Conservation (phyloP, 2,329 filamentous ascomycete genomes). For the Trichoderma atroviride region DNA sequence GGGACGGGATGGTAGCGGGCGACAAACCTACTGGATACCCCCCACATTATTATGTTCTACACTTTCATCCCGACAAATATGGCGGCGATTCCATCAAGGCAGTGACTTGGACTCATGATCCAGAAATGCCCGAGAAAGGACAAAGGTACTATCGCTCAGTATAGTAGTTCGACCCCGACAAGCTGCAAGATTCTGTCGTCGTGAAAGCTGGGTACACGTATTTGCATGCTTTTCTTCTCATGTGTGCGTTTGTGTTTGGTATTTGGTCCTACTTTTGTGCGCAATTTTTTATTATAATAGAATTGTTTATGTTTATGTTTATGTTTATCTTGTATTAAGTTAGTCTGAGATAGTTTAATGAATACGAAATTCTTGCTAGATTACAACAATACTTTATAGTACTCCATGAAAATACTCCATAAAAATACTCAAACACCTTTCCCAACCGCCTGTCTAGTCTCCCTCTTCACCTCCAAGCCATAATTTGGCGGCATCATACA, state of each 20-base stretch:
- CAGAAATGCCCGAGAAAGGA: background rate
- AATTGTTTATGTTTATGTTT: background rate
- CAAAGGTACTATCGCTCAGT: too few species aligned
- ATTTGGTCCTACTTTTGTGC: background rate
- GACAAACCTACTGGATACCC: background rate
- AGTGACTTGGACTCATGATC: background rate
- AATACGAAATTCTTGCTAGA: background rate
- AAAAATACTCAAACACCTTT: background rate
- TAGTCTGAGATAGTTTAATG: background rate
- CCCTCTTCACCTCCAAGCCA: slow-evolving; percentile 49
- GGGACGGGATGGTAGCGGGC: background rate
- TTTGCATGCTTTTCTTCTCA: background rate
- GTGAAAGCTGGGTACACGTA: background rate
- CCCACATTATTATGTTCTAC: background rate
- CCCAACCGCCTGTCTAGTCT: background rate
- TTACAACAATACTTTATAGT: too few species aligned
- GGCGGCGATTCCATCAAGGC: background rate
- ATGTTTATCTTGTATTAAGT: background rate
- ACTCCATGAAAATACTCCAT: background rate
- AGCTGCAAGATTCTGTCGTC: background rate
- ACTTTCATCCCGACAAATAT: background rate
- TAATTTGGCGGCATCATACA: slow-evolving; percentile 78
- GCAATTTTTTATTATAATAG: background rate
- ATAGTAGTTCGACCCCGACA: background rate
- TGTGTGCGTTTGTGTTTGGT: background rate